Conservation (phyloP, 306 rosid species). For the Inga leiocalycina region DNA sequence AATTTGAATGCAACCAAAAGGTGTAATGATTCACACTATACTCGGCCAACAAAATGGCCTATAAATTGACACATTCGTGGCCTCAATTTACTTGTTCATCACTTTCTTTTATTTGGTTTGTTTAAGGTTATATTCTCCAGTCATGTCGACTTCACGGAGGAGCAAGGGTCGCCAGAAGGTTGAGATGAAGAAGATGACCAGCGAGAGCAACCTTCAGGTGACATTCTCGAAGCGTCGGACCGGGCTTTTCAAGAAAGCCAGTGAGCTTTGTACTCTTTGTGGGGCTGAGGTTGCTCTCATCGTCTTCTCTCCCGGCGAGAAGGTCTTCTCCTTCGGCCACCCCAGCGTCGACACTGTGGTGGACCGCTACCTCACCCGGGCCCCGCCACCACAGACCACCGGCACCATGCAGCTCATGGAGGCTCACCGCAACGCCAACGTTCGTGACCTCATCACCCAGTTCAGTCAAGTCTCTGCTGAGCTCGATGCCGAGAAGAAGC, state of each 20-base stretch:
- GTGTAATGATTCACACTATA: neutral
- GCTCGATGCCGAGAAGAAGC: constrained; percentile 6
- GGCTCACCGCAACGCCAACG: constrained; percentile 15
- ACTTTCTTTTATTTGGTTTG: neutral
- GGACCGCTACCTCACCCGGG: neutral
- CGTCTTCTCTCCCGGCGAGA: constrained; percentile 19
- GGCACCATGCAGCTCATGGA: constrained; percentile 3
- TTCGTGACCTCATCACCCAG: constrained; percentile 8
- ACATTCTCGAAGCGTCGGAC: constrained; percentile 33
- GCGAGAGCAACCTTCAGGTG: constrained; percentile 30
- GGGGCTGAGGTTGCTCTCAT: constrained; percentile 13
- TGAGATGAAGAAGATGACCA: constrained; percentile 30
- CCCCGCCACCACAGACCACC: neutral
- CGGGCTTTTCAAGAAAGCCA: constrained; percentile 32
- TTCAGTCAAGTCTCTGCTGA: neutral
- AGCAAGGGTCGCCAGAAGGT: constrained; percentile 34
- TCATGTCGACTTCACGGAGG: neutral
- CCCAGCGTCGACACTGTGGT: neutral
- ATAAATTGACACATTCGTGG: neutral
- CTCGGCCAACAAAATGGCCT: neutral
- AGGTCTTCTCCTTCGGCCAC: constrained; percentile 30
- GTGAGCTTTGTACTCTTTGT: constrained; percentile 32
- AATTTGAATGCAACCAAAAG: constrained; percentile 23
- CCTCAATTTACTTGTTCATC: neutral
- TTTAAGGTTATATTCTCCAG: neutral